Evolutionary conservation across 495 filamentous ascomycete genomes (phyloP).

Genomic region (Hypoxylon fuscum): DNA sequence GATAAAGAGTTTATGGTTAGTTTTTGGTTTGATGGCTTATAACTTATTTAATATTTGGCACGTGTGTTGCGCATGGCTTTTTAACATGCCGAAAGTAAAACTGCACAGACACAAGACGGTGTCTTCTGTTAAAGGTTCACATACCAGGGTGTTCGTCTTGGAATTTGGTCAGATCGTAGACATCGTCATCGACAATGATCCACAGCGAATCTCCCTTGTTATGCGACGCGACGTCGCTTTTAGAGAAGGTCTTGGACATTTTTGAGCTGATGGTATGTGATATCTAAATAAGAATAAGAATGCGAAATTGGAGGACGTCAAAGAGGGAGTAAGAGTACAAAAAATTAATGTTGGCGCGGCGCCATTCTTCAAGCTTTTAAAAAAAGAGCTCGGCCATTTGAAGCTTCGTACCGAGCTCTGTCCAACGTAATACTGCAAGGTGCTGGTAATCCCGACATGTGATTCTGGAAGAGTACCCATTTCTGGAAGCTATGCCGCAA

Average conservation of each 20-base stretch:
- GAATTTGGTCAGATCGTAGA: constrained; percentile 95
- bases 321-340: neutral
- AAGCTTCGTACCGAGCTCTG: constrained; percentile 30
- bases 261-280: constrained; percentile 28
- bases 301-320: constrained; percentile 1
- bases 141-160: constrained; percentile 91
- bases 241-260: constrained; percentile 90
- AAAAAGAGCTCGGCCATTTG: constrained; percentile 30
- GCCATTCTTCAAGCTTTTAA: constrained; percentile 19
- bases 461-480: constrained; percentile 24
- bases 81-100: constrained; percentile 21
- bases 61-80: constrained; percentile 16
- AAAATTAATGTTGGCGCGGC: neutral
- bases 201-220: constrained; percentile 86
- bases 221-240: constrained; percentile 87
- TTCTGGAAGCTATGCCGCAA: constrained; percentile 21
- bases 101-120: constrained; percentile 5
- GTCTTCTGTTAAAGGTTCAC: constrained; percentile 22
- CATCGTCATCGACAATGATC: constrained; percentile 93
- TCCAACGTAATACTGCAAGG: constrained; percentile 12
- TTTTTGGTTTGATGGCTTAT: neutral
- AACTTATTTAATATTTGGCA: constrained; percentile 19
- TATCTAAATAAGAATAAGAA: constrained; percentile 3
- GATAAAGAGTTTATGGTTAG: constrained; percentile 26
- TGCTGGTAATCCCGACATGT: constrained; percentile 31